Conservation (phyloP, 306 rosid genomes). For the Cicer arietinum region DNA sequence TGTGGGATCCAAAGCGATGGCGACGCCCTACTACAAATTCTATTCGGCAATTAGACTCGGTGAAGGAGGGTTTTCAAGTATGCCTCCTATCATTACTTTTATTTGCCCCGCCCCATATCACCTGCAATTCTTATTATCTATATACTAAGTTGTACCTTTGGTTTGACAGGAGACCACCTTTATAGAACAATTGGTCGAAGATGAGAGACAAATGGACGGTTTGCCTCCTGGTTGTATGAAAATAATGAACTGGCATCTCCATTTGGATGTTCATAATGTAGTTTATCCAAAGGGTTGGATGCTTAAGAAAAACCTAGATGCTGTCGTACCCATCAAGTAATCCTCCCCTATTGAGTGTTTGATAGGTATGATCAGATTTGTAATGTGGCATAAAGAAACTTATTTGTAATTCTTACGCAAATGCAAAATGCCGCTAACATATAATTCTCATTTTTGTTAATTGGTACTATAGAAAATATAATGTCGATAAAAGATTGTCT, state of each 20-base stretch:
- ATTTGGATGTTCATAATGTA: slow-evolving; percentile 61
- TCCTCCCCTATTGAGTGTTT: slow-evolving; percentile 51
- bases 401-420: slow-evolving; percentile 42
- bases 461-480: slow-evolving; percentile 34
- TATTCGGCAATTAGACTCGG: slow-evolving; percentile 80
- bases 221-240: slow-evolving; percentile 66
- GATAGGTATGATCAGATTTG: slow-evolving; percentile 66
- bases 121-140: slow-evolving; percentile 29
- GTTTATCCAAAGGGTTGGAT: slow-evolving; percentile 88
- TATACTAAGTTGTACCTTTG: slow-evolving; percentile 31
- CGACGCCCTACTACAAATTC: slow-evolving; percentile 67
- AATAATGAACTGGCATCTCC: slow-evolving; percentile 97
- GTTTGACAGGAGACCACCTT: slow-evolving; percentile 88
- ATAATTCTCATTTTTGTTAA: slow-evolving; percentile 36
- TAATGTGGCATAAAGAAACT: slow-evolving; percentile 35
- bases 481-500: slow-evolving; percentile 38
- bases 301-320: slow-evolving; percentile 78
- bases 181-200: slow-evolving; percentile 87
- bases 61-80: slow-evolving; percentile 99
- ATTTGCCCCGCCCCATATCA: slow-evolving; percentile 29
- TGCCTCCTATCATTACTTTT: slow-evolving; percentile 30
- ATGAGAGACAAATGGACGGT: slow-evolving; percentile 95
- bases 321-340: slow-evolving; percentile 65
- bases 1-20: slow-evolving; percentile 98
- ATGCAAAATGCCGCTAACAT: slow-evolving; percentile 24